Evolutionary conservation across 768 basidiomycete genomes (phyloP).

Genomic region (Suillus subaureus): DNA sequence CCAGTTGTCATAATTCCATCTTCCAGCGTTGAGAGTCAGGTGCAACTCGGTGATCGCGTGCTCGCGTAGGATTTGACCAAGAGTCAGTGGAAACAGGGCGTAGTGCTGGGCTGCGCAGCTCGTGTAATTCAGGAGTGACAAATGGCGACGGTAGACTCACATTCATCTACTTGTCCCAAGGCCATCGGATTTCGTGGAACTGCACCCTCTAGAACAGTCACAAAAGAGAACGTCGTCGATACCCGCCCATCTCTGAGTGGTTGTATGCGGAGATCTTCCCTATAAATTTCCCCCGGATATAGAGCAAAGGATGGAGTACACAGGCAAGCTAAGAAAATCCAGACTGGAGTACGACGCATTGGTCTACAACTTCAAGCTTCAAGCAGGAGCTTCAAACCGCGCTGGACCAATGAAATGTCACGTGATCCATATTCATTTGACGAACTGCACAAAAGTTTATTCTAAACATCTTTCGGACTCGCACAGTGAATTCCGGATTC

Average conservation of each 20-base stretch:
- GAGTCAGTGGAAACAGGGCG: constrained; percentile 79
- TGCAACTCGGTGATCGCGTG: constrained; percentile 89
- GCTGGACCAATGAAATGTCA: background rate
- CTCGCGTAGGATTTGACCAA: constrained; percentile 85
- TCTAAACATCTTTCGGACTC: background rate
- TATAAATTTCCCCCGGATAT: constrained; percentile 35
- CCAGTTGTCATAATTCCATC: constrained; percentile 88
- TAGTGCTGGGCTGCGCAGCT: constrained; percentile 74
- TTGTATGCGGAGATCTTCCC: constrained; percentile 53
- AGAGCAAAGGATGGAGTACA: background rate
- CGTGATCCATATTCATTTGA: background rate
- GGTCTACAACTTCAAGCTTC: background rate
- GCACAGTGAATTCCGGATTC: background rate
- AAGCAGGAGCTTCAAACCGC: background rate
- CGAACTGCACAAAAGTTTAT: background rate
- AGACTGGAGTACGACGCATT: background rate
- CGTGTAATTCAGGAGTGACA: constrained; percentile 3
- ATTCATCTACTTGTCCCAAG: constrained; percentile 47
- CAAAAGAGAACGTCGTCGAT: constrained; percentile 79
- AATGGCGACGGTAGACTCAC: constrained; percentile 35
- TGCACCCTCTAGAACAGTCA: constrained; percentile 55
- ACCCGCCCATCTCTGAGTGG: constrained; percentile 85
- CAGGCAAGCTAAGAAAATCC: constrained; percentile 1
- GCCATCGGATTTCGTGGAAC: constrained; percentile 58
- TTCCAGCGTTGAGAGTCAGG: constrained; percentile 87